Percentiles rank a stretch among this genome's conserved stretches.
phyloP scores from a whole-genome alignment of 192 early-diverging fungal species.

The Backusella macrospora region DNA sequence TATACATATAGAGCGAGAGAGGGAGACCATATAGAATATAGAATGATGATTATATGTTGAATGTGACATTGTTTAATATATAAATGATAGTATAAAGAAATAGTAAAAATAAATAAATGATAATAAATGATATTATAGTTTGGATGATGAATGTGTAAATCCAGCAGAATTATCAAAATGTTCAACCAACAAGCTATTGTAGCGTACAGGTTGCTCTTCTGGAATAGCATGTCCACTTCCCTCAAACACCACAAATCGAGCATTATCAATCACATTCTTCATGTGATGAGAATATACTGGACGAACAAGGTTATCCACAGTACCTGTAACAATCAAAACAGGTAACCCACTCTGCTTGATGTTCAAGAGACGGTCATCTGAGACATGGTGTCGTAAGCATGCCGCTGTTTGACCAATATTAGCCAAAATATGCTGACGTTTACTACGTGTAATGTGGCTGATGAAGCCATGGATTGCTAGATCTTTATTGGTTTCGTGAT shows the following conservation, averaged over 20 bases:
- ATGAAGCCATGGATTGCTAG: not conserved
- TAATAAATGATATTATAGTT: not conserved
- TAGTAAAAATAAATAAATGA: not conserved
- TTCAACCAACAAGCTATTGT: constrained; percentile 36
- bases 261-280: constrained; percentile 25
- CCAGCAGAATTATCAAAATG: constrained; percentile 28
- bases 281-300: constrained; percentile 39
- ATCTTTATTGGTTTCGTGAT: constrained; percentile 33
- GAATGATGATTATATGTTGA: not conserved
- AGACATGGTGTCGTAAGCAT: constrained; percentile 38
- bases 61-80: not conserved
- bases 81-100: not conserved
- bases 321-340: constrained; percentile 40
- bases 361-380: constrained; percentile 27
- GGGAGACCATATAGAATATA: not conserved
- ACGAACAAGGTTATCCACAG: constrained; percentile 41
- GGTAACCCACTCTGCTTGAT: constrained; percentile 29
- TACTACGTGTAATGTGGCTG: not conserved
- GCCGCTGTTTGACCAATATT: constrained; percentile 43
- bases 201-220: constrained; percentile 36
- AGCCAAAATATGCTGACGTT: constrained; percentile 30
- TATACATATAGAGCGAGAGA: not conserved
- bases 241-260: constrained; percentile 37
- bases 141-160: not conserved
- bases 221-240: constrained; percentile 43